These are phyloP conservation scores for Emericellopsis terricola DNA, from an alignment of 495 filamentous ascomycete species.

Conservation along the genomic window DNA sequence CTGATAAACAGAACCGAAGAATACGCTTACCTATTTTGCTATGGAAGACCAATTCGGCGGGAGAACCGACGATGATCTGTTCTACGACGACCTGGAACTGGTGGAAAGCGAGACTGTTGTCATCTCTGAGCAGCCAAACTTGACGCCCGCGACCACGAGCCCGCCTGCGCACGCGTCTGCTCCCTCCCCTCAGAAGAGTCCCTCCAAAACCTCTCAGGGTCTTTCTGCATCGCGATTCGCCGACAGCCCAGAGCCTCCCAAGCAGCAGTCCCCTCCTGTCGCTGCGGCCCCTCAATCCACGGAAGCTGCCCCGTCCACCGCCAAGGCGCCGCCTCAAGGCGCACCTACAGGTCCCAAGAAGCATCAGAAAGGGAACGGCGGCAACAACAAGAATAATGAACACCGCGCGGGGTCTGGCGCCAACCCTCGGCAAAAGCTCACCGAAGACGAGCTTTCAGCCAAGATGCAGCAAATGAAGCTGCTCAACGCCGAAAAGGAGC, in stretches of 20 bases:
- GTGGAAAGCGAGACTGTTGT: conserved; percentile 6
- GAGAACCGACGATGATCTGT: conserved; percentile 31
- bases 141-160: conserved; percentile 1
- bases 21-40: too few relatives aligned
- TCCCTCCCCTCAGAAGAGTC: conserved; percentile 1
- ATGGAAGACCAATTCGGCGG: conserved; percentile 32
- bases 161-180: not conserved
- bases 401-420: conserved; percentile 23
- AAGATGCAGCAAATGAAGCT: conserved; percentile 34
- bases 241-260: conserved; percentile 1
- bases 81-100: conserved; percentile 31
- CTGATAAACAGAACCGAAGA: too few relatives aligned
- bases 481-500: conserved; percentile 24
- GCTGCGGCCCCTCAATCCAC: conserved; percentile 2
- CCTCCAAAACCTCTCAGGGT: conserved; percentile 2
- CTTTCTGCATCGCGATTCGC: conserved; percentile 1
- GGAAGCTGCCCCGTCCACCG: conserved; percentile 1
- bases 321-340: conserved; percentile 1
- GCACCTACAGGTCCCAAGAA: conserved; percentile 3
- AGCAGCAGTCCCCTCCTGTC: conserved; percentile 2
- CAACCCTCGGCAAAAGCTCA: conserved; percentile 32
- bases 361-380: conserved; percentile 1
- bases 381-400: conserved; percentile 13
- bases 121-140: conserved; percentile 2
- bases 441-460: conserved; percentile 29